Base-by-base conservation (phyloP, 495 filamentous ascomycete genomes). In the Tuber indicum region DNA sequence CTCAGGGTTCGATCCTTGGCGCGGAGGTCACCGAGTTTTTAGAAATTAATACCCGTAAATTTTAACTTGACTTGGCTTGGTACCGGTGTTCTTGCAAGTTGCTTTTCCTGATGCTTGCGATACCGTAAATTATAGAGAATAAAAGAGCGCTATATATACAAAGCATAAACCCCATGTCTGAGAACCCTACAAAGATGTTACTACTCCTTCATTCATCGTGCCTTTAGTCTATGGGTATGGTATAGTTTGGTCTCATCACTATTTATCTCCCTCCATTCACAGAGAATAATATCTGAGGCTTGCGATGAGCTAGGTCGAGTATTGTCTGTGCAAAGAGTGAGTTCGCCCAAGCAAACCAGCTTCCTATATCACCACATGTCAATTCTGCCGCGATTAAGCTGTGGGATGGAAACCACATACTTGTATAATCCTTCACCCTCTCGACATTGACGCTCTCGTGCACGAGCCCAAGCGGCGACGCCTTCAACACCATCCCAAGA, bases 301-400 rank as follows among this genome's bases (percentile, higher is more conserved):
- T 93, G 84, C 95, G 86, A 81, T 89, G 89, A 0, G 94, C 96
- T 73, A 98, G 82, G 85, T 98, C 92, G 43, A 99, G 85, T 72
- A 99, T 92, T 8, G 94, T 97, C 86, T 96, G 92, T 19, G 95
- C 92, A 85, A 96, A 98, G 45, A 99, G 93, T 0, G 93, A 94
- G 81, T 98, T 98, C 26, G 96, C 96, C 96, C 95, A 98, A 19
- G 96, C 93, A 84, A 99, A 98, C 96, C 96, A 99, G 75, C 91
- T 91, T 74, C 92, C 89, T 91, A 47, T 71, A 73, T 69, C 42
- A n/a, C 45, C 21, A 72, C 41, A 44, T 47, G 77, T 87, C 80
- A 88, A 84, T 75, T 75, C 74, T 45, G 10, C 19, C 6, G 2
- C 52, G 4, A 17, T 66, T 43, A 41, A 23, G 42, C 12, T 0